Evolutionary conservation across 1,284 basidiomycete genomes (phyloP), one percentile per base, ranked within the genome.

Genomic region (Pyrrhoderma lamaoense): DNA sequence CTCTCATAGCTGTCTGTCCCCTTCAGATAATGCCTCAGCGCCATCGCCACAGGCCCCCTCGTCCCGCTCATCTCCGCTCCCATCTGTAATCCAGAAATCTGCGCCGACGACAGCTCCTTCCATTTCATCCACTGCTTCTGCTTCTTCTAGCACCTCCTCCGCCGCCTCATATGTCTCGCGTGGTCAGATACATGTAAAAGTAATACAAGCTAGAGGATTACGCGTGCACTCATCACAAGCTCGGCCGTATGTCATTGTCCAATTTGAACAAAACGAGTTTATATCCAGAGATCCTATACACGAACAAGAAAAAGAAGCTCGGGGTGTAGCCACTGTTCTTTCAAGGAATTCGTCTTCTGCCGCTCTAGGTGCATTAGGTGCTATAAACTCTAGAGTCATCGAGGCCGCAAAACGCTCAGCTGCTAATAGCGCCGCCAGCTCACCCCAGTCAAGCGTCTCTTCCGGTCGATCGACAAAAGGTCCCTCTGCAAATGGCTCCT

Each of bases 221-320:
- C 83, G 84, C 58, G 84, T 91, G 43, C 73, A 76, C 36, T 76
- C 82, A 21, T 65, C 78, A 16, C 69, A 73, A 46, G 80, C 86
- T 2, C 77, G 87, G 19, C 96, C 95, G 11, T 99, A 99, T 66
- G 91, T 93, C 59, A 95, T 99, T 64, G 93, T 96, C 60, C 89
- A 94, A 67, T 99, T 98, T 68, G 95, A 99, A 73, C 91, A 98
- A 70, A 98, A 94, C 76, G 95, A 99, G 70, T 99, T 98, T 65
- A 88, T 99, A 64, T 87, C 85, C 58, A 75, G 95, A 53, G 91
- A 96, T 63, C 92, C 95, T 18, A 89, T 87, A 40, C 76, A 83
- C 59, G 90, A 92, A 64, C 71, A 77, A n/a, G 89, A 88, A 67
- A 89, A 84, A 70, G 89, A 92, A 67, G 85, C 89, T 63, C 88